These are phyloP conservation scores for Paramecium tetraurelia DNA, from an alignment of 73 alveolate genomes.

Conservation along the genomic window DNA sequence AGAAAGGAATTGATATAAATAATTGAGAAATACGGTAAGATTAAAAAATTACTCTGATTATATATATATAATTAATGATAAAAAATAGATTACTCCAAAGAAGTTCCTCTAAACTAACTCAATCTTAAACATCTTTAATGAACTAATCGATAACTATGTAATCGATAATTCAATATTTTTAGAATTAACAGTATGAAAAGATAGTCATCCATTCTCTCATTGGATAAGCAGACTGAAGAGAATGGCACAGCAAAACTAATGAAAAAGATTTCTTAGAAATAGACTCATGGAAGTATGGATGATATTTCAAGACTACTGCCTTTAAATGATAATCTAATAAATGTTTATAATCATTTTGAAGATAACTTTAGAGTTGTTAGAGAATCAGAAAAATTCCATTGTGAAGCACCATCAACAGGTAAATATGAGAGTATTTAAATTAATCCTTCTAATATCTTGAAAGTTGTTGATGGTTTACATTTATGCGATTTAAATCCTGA, in stretches of 20 bases:
- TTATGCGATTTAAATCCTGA: background rate
- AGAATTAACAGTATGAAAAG: background rate
- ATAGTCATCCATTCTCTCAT: background rate
- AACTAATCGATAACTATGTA: background rate
- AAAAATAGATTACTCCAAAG: background rate
- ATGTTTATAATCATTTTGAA: background rate
- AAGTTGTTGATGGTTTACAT: background rate
- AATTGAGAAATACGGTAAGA: constrained; percentile 1
- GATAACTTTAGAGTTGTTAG: constrained; percentile 9
- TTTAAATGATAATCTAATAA: background rate
- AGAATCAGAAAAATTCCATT: background rate
- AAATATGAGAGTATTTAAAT: background rate
- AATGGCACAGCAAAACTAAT: background rate
- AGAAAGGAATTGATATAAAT: background rate
- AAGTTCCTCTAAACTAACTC: background rate
- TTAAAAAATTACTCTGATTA: constrained; percentile 29
- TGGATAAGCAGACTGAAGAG: background rate
- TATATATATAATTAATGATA: background rate
- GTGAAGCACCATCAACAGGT: background rate
- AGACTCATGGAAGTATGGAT: background rate
- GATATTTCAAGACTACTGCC: background rate
- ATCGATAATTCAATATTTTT: background rate
- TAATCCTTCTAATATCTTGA: background rate
- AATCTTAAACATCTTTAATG: background rate
- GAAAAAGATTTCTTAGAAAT: background rate